Conservation (phyloP, 2,329 filamentous ascomycete genomes). For the Colletotrichum truncatum region DNA sequence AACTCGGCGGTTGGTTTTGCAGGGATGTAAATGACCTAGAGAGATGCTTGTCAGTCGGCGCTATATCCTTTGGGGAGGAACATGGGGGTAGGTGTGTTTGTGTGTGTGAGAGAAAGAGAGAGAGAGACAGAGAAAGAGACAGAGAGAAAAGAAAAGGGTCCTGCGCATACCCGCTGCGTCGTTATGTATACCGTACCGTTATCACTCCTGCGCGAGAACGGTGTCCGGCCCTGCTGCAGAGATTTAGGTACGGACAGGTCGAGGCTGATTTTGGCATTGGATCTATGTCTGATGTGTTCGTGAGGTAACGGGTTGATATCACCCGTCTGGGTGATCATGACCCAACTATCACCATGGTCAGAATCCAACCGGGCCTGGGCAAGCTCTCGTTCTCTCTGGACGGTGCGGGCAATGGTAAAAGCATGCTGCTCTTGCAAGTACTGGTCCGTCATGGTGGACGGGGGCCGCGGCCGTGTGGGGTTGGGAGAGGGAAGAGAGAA, state of each 20-base stretch:
- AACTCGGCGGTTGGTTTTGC: constrained; percentile 73
- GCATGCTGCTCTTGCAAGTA: constrained; percentile 53
- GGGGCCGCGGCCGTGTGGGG: constrained; percentile 16
- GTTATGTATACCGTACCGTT: constrained; percentile 83
- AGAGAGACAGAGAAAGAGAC: too few relatives aligned
- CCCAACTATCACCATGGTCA: constrained; percentile 76
- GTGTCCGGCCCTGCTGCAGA: constrained; percentile 65
- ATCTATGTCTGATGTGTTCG: constrained; percentile 84
- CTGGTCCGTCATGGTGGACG: constrained; percentile 51
- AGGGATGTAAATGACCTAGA: constrained; percentile 87
- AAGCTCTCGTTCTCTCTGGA: constrained; percentile 39
- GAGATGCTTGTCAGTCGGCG: constrained; percentile 8
- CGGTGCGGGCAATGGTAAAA: constrained; percentile 50
- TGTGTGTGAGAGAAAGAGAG: too few relatives aligned
- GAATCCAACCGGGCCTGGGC: constrained; percentile 46
- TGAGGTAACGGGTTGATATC: constrained; percentile 86
- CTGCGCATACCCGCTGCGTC: constrained; percentile 77
- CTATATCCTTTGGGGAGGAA: constrained; percentile 2
- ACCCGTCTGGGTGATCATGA: constrained; percentile 81
- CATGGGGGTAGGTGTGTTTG: too few relatives aligned
- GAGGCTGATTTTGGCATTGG: constrained; percentile 80
- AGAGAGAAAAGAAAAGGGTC: too few relatives aligned
- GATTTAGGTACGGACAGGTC: constrained; percentile 77
- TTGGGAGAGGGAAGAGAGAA: constrained; percentile 20
- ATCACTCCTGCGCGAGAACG: constrained; percentile 77